Base-by-base conservation (phyloP, 495 filamentous ascomycete species). In the Aspergillus steynii region DNA sequence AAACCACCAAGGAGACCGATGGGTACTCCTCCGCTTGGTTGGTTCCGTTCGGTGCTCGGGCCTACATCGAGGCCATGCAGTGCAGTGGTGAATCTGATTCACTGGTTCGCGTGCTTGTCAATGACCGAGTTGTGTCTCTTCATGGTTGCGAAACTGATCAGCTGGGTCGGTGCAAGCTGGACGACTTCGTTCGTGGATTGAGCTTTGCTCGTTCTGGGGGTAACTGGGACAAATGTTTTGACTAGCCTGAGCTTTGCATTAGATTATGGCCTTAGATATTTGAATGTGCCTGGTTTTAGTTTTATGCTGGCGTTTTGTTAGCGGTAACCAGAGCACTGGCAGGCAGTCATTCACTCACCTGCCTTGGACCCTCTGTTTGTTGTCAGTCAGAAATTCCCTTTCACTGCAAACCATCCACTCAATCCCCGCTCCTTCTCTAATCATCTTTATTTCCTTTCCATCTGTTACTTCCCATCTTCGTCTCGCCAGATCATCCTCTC, bases 61-160 rank as follows among this genome's bases (percentile, higher is more conserved):
- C 88, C 56, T 95, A 92, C 68, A 80, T 96, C 53, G 92, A 96
- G 83, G 90, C 91, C 81, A 89, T 96, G 90, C 68, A 68, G 25
- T 96, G 92, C 68, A 26, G 55, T 14, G 74, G 73, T 28, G 53
- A 70, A 25, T 45, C 64, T 37, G 76, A 80, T 56, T 88, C 92
- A 67, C 76, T 87, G 52, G 89, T 96, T 6, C 80, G 92, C 10
- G 81, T 93, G 1, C 66, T 96, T 53, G 79, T 96, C 9, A 96
- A 96, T 76, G 90, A 93, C 67, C 80, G 91, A 42, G 90, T 96
- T 9, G 74, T 91, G 55, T 86, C 85, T 4, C 64, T 95, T 68
- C 76, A 83, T 63, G 84, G 78, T 25, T 96, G 92, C 71, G 77
- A 74, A 3, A 86, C 76, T 5, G 91, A 96, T 77, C 56, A 66